Evolutionary conservation across 2,329 filamentous ascomycete genomes (phyloP).

Genomic region (Westerdykella sp.): DNA sequence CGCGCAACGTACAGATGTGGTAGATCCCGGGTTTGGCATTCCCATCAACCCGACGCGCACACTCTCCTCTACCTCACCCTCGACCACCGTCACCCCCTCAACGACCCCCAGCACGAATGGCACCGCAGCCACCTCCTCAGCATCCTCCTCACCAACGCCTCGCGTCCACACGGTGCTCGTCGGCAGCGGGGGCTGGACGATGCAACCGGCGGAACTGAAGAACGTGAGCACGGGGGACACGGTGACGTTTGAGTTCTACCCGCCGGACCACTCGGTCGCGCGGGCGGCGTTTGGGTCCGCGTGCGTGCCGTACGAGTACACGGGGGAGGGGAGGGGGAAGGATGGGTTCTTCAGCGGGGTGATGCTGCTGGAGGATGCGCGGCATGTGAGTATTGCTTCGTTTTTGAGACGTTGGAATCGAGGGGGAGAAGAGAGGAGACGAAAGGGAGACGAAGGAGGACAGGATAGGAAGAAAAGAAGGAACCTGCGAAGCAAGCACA

Average conservation of each 20-base stretch:
- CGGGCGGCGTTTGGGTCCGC: conserved; percentile 35
- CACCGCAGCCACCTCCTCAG: not conserved
- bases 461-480: too few relatives aligned
- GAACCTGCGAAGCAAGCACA: not conserved
- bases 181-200: conserved; percentile 32
- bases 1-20: too few relatives aligned
- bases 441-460: too few relatives aligned
- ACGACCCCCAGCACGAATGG: too few relatives aligned
- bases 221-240: conserved; percentile 36
- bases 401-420: not conserved
- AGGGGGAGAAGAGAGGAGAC: not conserved
- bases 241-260: conserved; percentile 35
- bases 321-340: conserved; percentile 15
- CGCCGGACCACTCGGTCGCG: conserved; percentile 41
- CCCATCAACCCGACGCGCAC: too few relatives aligned
- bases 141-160: conserved; percentile 3
- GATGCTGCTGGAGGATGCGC: conserved; percentile 9
- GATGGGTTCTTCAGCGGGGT: conserved; percentile 27
- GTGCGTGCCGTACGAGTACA: conserved; percentile 37
- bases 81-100: too few relatives aligned
- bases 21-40: too few relatives aligned
- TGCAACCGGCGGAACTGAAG: conserved; percentile 32
- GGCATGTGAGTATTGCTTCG: not conserved
- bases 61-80: too few relatives aligned
- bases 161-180: conserved; percentile 33